phyloP scores from a whole-genome alignment of 805 yeast genomes.

The Saturnispora sanitii region DNA sequence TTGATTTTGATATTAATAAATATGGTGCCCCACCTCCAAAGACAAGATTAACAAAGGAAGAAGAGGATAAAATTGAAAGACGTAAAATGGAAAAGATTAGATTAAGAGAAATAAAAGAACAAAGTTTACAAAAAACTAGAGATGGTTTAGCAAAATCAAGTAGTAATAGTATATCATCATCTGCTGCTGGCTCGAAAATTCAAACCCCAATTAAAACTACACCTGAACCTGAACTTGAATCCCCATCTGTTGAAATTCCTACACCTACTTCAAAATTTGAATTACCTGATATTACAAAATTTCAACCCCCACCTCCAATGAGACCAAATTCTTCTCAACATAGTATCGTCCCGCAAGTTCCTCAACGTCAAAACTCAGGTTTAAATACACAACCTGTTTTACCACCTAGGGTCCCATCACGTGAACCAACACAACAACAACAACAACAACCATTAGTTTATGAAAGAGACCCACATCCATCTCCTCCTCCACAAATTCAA shows the following conservation, averaged over 20 bases:
- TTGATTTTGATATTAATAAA: conserved; percentile 29
- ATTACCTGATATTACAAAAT: conserved; percentile 20
- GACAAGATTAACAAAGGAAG: conserved; percentile 22
- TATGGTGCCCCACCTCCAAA: conserved; percentile 42
- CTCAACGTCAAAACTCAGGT: no score
- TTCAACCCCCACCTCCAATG: conserved; percentile 22
- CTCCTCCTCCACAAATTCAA: conserved; percentile 7
- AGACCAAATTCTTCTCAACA: neutral
- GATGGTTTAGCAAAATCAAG: neutral
- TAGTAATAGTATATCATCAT: neutral
- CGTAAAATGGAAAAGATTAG: conserved; percentile 20
- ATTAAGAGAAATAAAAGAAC: conserved; percentile 22
- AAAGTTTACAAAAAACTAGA: conserved; percentile 22
- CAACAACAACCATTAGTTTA: neutral
- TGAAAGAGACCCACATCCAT: no score
- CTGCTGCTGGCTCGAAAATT: conserved; percentile 7
- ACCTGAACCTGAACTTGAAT: neutral
- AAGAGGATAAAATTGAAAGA: conserved; percentile 16
- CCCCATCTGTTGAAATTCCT: neutral
- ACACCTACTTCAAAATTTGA: conserved; percentile 16
- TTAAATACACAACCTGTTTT: no score
- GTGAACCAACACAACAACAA: conserved; percentile 5
- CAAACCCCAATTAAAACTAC: conserved; percentile 2
- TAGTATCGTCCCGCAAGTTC: no score
- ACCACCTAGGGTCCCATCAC: conserved; percentile 8